Conservation (phyloP, 164 flowering plant genomes). For the Warburgia ugandensis region DNA sequence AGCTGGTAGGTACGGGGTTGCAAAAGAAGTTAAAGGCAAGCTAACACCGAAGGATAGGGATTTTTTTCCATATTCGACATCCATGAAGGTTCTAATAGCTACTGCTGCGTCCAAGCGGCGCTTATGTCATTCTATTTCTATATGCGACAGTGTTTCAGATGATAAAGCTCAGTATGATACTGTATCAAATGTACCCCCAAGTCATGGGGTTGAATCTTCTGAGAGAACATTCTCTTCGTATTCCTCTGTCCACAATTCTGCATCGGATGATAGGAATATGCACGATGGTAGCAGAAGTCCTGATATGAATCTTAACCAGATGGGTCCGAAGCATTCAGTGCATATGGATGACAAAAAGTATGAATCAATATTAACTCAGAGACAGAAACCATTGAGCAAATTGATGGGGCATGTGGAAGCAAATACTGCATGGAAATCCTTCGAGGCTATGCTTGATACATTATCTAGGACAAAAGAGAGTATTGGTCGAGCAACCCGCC, state of each 20-base stretch:
- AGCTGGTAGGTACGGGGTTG: constrained; percentile 28
- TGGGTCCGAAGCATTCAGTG: constrained; percentile 16
- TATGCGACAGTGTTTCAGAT: constrained; percentile 17
- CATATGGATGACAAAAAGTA: constrained; percentile 23
- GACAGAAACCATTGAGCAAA: constrained; percentile 28
- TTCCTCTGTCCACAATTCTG: constrained; percentile 24
- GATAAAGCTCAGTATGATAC: constrained; percentile 25
- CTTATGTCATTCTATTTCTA: constrained; percentile 19
- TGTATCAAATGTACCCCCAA: constrained; percentile 26
- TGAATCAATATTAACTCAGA: constrained; percentile 19
- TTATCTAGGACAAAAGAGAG: constrained; percentile 89
- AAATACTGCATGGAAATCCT: constrained; percentile 42
- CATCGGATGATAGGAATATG: constrained; percentile 30
- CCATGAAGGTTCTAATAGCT: constrained; percentile 23
- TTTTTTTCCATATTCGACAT: constrained; percentile 11
- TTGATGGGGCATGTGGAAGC: constrained; percentile 33
- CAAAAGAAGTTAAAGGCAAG: constrained; percentile 20
- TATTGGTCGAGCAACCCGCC: constrained; percentile 88
- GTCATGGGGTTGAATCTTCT: constrained; percentile 26
- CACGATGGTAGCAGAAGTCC: constrained; percentile 37
- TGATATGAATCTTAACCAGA: constrained; percentile 17
- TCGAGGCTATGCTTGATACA: constrained; percentile 51
- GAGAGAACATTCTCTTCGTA: constrained; percentile 24
- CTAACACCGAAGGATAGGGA: constrained; percentile 16
- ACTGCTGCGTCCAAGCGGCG: constrained; percentile 19